Base-by-base conservation (phyloP, 257 asterid species). In the Solanum raphanifolium region DNA sequence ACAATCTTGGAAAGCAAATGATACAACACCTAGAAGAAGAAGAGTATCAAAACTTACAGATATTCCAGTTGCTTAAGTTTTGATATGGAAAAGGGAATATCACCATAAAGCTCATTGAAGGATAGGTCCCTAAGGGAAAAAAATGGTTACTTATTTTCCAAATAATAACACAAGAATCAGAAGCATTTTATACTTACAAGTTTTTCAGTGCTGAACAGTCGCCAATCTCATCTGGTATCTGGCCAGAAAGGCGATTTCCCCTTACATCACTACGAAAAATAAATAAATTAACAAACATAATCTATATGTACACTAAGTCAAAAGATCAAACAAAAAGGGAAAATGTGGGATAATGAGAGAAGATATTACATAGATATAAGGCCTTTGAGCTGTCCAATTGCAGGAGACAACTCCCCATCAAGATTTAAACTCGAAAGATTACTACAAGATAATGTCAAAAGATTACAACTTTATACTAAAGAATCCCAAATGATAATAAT, bases 211-310 rank as follows among this genome's bases (percentile, higher is more conserved):
- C 92, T 7, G 95, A 94, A 91, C 99, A 97, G 85, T 97, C 99
- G 38, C 99, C 99, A 90, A 97, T 95, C 92, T 97, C 99, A 90
- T 97, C 99, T 3, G 99, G 99, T 87, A 97, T 97, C 88, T 96
- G 99, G 16, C 99, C 99, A 3, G 98, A 94, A 4, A 97, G 95
- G 83, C 89, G 89, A 91, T 96, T 97, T 46, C 89, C 97, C 91
- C 92, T 93, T 58, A 95, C 88, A 83, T 96, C 99, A 91, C 99
- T 96, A 46, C 21, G 9, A 18, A 52, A 9, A 7, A 58, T 3
- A 23, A 34, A 43, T 16, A 20, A 41, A 25, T 32, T 27, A 46
- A 81, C 34, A 21, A 48, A 25, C 68, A 46, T 27, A 25, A 9
- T 18, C 29, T 18, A 48, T 10, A 10, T 62, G 55, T 18, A 16